A percentile compares a stretch with the other conserved stretches of the same genome.
These are phyloP conservation scores for Dryadomyces sulphureus DNA, from an alignment of 2,329 filamentous ascomycete genomes.

Conservation along the genomic window DNA sequence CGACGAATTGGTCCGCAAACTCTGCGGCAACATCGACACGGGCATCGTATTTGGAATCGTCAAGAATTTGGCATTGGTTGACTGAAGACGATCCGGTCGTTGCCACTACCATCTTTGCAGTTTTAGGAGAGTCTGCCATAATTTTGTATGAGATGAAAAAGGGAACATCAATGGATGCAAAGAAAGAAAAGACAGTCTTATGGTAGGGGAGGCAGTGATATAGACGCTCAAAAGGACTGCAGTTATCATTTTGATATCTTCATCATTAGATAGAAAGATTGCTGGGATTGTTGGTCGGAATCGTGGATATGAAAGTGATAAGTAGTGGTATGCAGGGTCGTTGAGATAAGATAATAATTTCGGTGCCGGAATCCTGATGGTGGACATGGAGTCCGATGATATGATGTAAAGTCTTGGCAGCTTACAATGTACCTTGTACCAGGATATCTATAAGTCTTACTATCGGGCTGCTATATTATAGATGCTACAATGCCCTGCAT, in stretches of 20 bases:
- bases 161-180: background rate
- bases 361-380: background rate
- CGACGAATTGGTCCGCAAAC: slow-evolving; percentile 6
- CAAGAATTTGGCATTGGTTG: background rate
- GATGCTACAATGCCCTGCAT: too few species aligned
- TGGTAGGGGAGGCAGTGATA: too few species aligned
- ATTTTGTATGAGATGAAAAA: background rate
- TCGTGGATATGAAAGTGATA: background rate
- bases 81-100: background rate
- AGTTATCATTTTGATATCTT: too few species aligned
- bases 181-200: background rate
- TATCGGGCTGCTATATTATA: too few species aligned
- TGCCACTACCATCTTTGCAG: background rate
- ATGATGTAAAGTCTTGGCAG: background rate
- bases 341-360: background rate
- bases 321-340: background rate
- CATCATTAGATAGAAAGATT: too few species aligned
- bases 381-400: background rate
- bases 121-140: background rate
- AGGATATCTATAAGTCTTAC: too few species aligned
- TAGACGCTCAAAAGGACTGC: too few species aligned
- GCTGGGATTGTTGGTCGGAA: too few species aligned
- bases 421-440: too few species aligned
- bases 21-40: slow-evolving; percentile 4
- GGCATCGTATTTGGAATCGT: background rate